These are phyloP conservation scores for Amesomyces nigricolor DNA, from an alignment of 2,329 filamentous ascomycete genomes.

Conservation along the genomic window DNA sequence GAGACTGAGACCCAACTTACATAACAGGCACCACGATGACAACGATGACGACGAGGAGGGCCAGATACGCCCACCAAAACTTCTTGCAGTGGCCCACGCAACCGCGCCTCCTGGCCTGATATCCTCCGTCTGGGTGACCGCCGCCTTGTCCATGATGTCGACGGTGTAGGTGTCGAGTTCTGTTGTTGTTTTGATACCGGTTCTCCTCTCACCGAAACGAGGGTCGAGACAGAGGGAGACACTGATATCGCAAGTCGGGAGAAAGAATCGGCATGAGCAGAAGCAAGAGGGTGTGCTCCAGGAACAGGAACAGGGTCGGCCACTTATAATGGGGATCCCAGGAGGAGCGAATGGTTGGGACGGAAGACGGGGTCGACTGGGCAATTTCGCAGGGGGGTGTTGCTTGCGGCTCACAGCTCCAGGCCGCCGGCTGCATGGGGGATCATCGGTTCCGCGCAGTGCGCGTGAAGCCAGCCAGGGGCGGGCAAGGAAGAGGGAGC, in stretches of 20 bases:
- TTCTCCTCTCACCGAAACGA: slow-evolving; percentile 8
- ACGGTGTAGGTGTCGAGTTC: slow-evolving; percentile 13
- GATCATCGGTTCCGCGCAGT: slow-evolving; percentile 5
- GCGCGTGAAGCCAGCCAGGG: neutral
- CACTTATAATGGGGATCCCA: slow-evolving; percentile 13
- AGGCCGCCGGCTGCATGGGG: neutral
- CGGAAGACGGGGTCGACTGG: neutral
- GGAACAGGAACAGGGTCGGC: slow-evolving; percentile 8
- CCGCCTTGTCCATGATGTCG: slow-evolving; percentile 23
- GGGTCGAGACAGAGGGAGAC: neutral
- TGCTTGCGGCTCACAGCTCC: slow-evolving; percentile 3
- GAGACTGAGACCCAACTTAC: slow-evolving; percentile 40
- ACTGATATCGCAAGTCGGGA: neutral
- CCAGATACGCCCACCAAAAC: slow-evolving; percentile 58
- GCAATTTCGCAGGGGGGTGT: neutral
- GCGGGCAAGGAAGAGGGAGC: slow-evolving; percentile 1
- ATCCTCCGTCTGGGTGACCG: slow-evolving; percentile 34
- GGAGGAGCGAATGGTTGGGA: slow-evolving; percentile 4
- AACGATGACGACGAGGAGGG: slow-evolving; percentile 44
- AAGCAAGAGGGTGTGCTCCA: neutral
- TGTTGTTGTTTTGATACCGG: slow-evolving; percentile 7
- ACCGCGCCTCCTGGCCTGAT: slow-evolving; percentile 35
- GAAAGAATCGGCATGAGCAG: slow-evolving; percentile 7
- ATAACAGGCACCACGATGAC: slow-evolving; percentile 53
- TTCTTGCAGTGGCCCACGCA: slow-evolving; percentile 45